Evolutionary conservation across 441 rosid genomes (phyloP), one percentile per base, ranked within the genome.

Genomic region (Mallotus repandus): DNA sequence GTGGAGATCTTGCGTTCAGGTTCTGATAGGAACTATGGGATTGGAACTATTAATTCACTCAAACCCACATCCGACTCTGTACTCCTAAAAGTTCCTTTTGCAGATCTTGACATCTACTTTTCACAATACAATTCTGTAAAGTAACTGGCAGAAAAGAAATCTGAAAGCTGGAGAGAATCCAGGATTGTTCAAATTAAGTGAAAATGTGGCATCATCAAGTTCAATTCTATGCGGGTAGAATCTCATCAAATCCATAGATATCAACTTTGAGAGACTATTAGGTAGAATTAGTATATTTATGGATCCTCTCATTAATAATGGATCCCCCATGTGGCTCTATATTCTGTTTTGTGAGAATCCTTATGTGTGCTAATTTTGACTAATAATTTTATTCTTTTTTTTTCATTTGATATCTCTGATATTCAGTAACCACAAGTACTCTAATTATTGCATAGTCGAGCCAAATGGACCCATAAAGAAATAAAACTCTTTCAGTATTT

Each of bases 81-180:
- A 56, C 43, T 21, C 41, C 7, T 21, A 13, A 14, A 21, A 15
- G 7, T 41, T 4, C 19, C 12, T 2, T 11, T 4, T 13, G 18
- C n/a, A 59, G 19, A 19, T 69, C 43, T 69, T 56, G 4, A 21
- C 12, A 43, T 41, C 21, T 56, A 7, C 21, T 6, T 10, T 56
- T 0, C 22, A 52, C 18, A 10, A 10, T 11, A 45, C 49, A 29
- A 14, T 5, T 48, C 9, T 16, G 1, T 11, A 50, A 43, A 8
- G 14, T 0, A 19, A 19, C 14, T 0, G 22, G 18, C 50, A 38
- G 35, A 12, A 55, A 41, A 69, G 14, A 43, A 55, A 55, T 54
- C 58, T 52, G 61, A 55, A 63, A 63, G 22, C 50, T 38, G 67
- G 14, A 38, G 1, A 54, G 54, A 54, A 53, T 69, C 66, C 66